These are phyloP conservation scores for Gypsophila paniculata DNA, from an alignment of 179 eudicot species.

Conservation along the genomic window DNA sequence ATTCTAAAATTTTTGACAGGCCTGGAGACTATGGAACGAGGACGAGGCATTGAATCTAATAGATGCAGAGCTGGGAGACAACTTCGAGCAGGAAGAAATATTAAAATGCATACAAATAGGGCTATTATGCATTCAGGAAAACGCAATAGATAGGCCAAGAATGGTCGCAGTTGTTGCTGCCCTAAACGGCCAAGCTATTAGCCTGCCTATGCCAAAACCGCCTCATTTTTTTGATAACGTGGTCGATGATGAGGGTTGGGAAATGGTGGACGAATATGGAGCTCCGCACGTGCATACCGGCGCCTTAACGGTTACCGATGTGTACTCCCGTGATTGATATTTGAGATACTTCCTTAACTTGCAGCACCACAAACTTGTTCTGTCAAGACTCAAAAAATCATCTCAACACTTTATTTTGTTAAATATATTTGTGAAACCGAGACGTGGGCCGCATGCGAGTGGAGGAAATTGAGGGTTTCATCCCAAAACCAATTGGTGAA, in stretches of 20 bases:
- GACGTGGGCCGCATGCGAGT: too few species aligned
- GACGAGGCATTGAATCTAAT: conserved; percentile 7
- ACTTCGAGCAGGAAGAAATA: conserved; percentile 12
- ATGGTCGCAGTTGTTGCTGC: conserved; percentile 16
- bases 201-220: conserved; percentile 13
- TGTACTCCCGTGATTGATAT: conserved; percentile 16
- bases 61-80: conserved; percentile 16
- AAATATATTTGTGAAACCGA: too few species aligned
- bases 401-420: too few species aligned
- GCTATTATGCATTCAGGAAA: conserved; percentile 27
- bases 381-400: too few species aligned
- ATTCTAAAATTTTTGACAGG: conserved; percentile 8
- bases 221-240: conserved; percentile 19
- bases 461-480: too few species aligned
- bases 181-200: conserved; percentile 15
- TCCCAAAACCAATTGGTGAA: too few species aligned
- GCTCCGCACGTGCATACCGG: conserved; percentile 3
- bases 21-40: conserved; percentile 29
- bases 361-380: too few species aligned
- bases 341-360: too few species aligned
- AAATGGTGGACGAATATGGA: not conserved
- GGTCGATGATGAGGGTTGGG: conserved; percentile 1
- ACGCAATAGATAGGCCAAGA: conserved; percentile 20
- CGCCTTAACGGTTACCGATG: not conserved
- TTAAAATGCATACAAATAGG: conserved; percentile 22